Base-by-base conservation (phyloP, 2,329 filamentous ascomycete genomes). In the Chaetoscypha palmicola region DNA sequence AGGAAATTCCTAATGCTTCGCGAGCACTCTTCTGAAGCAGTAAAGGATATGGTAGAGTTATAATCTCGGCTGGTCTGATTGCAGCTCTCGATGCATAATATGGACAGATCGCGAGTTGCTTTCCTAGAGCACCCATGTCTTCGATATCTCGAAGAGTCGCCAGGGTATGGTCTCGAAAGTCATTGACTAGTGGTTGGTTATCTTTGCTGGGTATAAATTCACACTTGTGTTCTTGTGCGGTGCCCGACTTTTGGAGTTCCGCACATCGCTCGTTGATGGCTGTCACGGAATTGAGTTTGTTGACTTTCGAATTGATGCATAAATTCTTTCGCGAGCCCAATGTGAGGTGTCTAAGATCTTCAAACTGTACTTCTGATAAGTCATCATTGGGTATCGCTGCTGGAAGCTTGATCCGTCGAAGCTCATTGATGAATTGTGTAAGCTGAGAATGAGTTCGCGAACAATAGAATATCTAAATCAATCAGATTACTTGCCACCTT, bases 261-360 rank as follows among this genome's bases (percentile, higher is more conserved):
- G 91, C 71, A 58, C 92, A 98, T 10, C 83, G 77, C 61, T 98
- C 92, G 58, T 97, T 98, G 66, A 98, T 95, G 4, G 88, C 87
- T 0, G 85, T 81, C 1, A 83, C 70, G 0, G 77, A 77, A 32
- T 67, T 75, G 2, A 97, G 76, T 10, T 76, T 78, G 19, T 76
- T 73, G 1, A 98, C 91, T 22, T 81, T 76, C 0, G 84, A 77
- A 54, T 98, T 96, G 65, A 98, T 95, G 64, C 92, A 98, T 14
- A 68, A 67, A 46, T 82, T 83, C 58, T 83, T 86, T 42, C 83
- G 71, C 2, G 83, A 86, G 2, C 81, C 82, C 1, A 87, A 67
- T 0, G 81, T 76, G 2, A 86, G 59, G 54, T 86, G 79, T 54
- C 82, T 86, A 23, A 85, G 62, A 23, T 72, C 68, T 63, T 84